Evolutionary conservation across 108 stramenopile species (phyloP).

Genomic region (Epithemia pelagica): DNA sequence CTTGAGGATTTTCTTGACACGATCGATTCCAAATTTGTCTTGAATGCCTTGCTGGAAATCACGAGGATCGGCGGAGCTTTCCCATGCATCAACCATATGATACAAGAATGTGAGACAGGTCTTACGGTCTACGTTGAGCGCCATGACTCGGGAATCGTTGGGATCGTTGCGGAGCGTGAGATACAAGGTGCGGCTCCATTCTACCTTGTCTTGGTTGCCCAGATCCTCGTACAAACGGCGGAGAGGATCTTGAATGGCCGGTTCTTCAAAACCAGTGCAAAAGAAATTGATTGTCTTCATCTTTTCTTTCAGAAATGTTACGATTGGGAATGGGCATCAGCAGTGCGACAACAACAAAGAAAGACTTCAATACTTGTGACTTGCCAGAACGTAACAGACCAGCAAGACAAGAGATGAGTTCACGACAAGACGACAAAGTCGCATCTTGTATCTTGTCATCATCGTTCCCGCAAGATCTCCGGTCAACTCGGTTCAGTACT

Average conservation of each 20-base stretch:
- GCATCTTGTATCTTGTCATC: too few species aligned
- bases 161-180: background rate
- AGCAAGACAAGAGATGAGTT: too few species aligned
- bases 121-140: background rate
- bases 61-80: background rate
- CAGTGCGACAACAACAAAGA: too few species aligned
- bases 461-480: too few species aligned
- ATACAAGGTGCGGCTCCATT: background rate
- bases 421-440: too few species aligned
- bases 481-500: too few species aligned
- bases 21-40: background rate
- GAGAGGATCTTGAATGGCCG: background rate
- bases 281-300: background rate
- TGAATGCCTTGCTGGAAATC: background rate
- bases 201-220: background rate
- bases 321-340: too few species aligned
- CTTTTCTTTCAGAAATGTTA: too few species aligned
- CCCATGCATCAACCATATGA: background rate
- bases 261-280: background rate
- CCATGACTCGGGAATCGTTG: background rate
- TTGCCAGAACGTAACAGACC: too few species aligned
- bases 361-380: too few species aligned
- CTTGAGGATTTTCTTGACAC: background rate
- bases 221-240: background rate
- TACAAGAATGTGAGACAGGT: background rate